Evolutionary conservation across 2,329 filamentous ascomycete species (phyloP).

Genomic region (Coniochaeta sp.): DNA sequence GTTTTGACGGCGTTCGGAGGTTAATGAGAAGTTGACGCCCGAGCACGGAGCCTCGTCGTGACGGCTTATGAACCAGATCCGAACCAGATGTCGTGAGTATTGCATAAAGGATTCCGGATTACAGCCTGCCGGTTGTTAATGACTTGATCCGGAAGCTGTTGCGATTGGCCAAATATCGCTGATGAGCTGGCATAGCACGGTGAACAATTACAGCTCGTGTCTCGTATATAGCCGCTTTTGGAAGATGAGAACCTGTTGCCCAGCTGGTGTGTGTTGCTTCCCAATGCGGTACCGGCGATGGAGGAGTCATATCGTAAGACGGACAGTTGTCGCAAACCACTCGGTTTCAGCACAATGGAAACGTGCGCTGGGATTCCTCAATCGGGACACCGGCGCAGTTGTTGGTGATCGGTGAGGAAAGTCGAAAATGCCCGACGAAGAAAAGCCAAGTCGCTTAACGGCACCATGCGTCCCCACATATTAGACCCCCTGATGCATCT

Average conservation of each 20-base stretch:
- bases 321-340: not conserved
- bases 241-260: not conserved
- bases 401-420: not conserved
- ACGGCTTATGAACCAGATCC: no score
- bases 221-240: not conserved
- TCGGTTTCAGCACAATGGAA: not conserved
- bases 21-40: not conserved
- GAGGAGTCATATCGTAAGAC: not conserved
- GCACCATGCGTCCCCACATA: not conserved
- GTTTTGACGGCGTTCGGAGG: not conserved
- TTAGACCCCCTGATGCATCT: not conserved
- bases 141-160: not conserved
- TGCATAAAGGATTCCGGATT: no score
- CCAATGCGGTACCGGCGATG: no score
- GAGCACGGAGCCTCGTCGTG: not conserved
- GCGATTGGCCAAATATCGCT: not conserved
- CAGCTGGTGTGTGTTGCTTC: not conserved
- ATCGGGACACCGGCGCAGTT: not conserved
- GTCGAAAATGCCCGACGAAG: not conserved
- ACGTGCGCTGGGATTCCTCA: not conserved
- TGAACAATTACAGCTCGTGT: not conserved
- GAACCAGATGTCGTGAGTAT: no score
- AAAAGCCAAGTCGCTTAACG: not conserved
- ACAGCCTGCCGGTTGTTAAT: no score
- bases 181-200: not conserved